Conservation (phyloP, 768 basidiomycete species). For the Suillus luteus region DNA sequence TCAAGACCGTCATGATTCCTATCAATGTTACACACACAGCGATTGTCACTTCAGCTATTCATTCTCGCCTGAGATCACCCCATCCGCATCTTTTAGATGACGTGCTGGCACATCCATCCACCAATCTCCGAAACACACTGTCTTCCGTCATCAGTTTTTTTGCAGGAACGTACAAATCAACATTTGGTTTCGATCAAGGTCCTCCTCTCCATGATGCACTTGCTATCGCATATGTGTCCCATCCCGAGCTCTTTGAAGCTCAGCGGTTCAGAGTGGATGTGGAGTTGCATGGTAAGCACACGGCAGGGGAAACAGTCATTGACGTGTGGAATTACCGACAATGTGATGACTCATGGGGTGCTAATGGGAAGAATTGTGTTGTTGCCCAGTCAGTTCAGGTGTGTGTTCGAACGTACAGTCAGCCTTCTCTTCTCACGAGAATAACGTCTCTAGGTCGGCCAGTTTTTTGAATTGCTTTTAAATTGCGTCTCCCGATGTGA, state of each 20-base stretch:
- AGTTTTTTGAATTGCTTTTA: constrained; percentile 67
- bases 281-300: constrained; percentile 68
- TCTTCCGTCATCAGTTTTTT: constrained; percentile 79
- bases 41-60: constrained; percentile 63
- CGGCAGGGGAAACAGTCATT: constrained; percentile 78
- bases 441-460: constrained; percentile 46
- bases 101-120: constrained; percentile 29
- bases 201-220: constrained; percentile 89
- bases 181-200: constrained; percentile 81
- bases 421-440: constrained; percentile 8
- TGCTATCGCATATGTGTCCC: constrained; percentile 73
- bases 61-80: constrained; percentile 53
- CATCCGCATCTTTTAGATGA: constrained; percentile 27
- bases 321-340: constrained; percentile 68
- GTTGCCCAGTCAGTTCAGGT: constrained; percentile 73
- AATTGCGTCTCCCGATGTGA: constrained; percentile 63
- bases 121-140: constrained; percentile 66
- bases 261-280: constrained; percentile 79
- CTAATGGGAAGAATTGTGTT: constrained; percentile 71
- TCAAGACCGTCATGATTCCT: constrained; percentile 76
- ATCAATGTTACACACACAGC: constrained; percentile 89
- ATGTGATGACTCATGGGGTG: constrained; percentile 72
- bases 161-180: constrained; percentile 66
- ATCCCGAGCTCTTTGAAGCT: constrained; percentile 63
- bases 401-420: constrained; percentile 7